These are phyloP conservation scores for Circinella minor DNA, from an alignment of 371 early-diverging fungal species.

Conservation along the genomic window DNA sequence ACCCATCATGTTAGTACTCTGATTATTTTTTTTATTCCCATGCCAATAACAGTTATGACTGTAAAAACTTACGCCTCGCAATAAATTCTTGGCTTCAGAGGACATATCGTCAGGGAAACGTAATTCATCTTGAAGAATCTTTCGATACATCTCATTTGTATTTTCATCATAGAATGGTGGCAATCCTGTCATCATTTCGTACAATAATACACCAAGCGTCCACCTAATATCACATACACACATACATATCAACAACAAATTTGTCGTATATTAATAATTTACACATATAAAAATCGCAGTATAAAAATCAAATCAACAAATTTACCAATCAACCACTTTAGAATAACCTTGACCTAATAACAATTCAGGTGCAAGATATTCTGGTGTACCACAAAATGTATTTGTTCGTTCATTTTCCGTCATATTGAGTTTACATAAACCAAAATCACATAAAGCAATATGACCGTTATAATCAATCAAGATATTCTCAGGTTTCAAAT, in stretches of 20 bases:
- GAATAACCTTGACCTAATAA: conserved; percentile 93
- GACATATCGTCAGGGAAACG: conserved; percentile 86
- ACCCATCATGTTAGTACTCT: not conserved
- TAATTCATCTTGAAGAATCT: conserved; percentile 86
- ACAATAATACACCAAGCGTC: conserved; percentile 94
- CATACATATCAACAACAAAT: too few relatives aligned
- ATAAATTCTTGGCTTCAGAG: conserved; percentile 72
- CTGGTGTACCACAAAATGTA: conserved; percentile 99
- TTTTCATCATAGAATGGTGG: conserved; percentile 98
- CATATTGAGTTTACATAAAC: conserved; percentile 96
- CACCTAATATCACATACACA: conserved; percentile 48
- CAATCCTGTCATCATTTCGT: conserved; percentile 94
- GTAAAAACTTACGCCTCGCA: conserved; percentile 63
- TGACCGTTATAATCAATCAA: conserved; percentile 95
- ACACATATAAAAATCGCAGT: not conserved
- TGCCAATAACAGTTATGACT: not conserved
- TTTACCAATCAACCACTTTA: conserved; percentile 89
- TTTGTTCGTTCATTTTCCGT: conserved; percentile 91
- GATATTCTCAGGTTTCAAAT: conserved; percentile 97
- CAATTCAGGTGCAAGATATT: conserved; percentile 98
- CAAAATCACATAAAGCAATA: conserved; percentile 98
- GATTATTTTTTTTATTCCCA: not conserved
- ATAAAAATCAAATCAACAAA: not conserved
- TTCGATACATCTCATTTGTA: conserved; percentile 94
- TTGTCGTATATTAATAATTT: not conserved